A percentile compares a stretch with the other conserved stretches of the same genome.
phyloP scores from a whole-genome alignment of 495 filamentous ascomycete species.

The Podospora conica region DNA sequence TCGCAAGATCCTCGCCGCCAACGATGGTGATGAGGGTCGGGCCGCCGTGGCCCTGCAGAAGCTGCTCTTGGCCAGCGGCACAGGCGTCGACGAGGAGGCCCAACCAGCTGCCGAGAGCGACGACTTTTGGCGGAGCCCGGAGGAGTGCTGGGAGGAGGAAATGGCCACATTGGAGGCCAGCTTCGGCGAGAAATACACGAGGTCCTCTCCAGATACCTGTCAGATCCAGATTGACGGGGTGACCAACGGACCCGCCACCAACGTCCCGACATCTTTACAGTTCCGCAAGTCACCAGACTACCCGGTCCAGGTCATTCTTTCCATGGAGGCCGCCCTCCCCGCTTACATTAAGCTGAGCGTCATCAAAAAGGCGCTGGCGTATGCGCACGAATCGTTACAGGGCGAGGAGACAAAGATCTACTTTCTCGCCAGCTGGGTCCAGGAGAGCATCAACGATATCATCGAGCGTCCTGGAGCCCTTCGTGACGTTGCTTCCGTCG shows the following conservation, averaged over 20 bases:
- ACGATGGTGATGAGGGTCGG: slow-evolving; percentile 63
- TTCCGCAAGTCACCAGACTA: slow-evolving; percentile 56
- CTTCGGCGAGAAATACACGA: slow-evolving; percentile 59
- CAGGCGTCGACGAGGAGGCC: slow-evolving; percentile 7
- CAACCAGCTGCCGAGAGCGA: slow-evolving; percentile 22
- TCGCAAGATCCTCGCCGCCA: slow-evolving; percentile 60
- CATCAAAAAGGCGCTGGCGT: slow-evolving; percentile 66
- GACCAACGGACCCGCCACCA: slow-evolving; percentile 35
- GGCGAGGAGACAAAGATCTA: slow-evolving; percentile 84
- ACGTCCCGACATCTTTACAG: slow-evolving; percentile 43
- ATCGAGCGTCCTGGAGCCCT: slow-evolving; percentile 77
- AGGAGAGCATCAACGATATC: slow-evolving; percentile 66
- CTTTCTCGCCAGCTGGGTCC: slow-evolving; percentile 83
- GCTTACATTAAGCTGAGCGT: slow-evolving; percentile 89
- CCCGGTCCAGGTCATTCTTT: slow-evolving; percentile 70
- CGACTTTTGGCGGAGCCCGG: slow-evolving; percentile 38
- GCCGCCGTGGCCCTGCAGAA: slow-evolving; percentile 74
- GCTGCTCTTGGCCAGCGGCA: slow-evolving; percentile 51
- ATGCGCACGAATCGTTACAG: slow-evolving; percentile 58
- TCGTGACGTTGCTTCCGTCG: slow-evolving; percentile 68
- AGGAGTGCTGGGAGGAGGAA: slow-evolving; percentile 78
- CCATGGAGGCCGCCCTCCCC: slow-evolving; percentile 63
- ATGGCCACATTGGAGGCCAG: slow-evolving; percentile 73
- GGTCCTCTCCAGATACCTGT: slow-evolving; percentile 52
- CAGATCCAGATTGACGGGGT: slow-evolving; percentile 51